These are phyloP conservation scores for Marasmius oreades DNA, from an alignment of 1,284 basidiomycete species.

Conservation along the genomic window DNA sequence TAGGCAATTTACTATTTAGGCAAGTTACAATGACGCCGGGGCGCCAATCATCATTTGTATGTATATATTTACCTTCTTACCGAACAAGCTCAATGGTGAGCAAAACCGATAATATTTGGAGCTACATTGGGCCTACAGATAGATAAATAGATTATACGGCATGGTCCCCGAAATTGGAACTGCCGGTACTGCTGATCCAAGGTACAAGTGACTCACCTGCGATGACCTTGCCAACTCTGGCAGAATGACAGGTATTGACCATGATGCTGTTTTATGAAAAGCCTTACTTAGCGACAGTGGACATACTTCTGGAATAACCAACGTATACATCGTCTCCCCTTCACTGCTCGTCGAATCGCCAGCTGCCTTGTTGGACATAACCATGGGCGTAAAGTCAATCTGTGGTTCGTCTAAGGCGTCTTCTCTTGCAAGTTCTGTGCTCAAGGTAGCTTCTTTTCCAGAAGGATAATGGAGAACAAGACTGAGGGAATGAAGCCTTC, in stretches of 20 bases:
- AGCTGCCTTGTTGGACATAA: conserved; percentile 28
- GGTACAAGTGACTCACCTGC: conserved; percentile 35
- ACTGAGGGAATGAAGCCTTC: conserved; percentile 50
- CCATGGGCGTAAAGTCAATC: conserved; percentile 46
- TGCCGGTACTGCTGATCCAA: too few relatives aligned
- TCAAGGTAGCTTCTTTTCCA: conserved; percentile 45
- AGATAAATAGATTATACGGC: too few relatives aligned
- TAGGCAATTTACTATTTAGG: too few relatives aligned
- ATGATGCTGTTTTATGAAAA: conserved; percentile 38
- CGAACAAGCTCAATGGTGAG: too few relatives aligned
- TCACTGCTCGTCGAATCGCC: conserved; percentile 16
- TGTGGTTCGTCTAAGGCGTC: conserved; percentile 52
- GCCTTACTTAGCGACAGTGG: background rate
- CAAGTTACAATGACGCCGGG: too few relatives aligned
- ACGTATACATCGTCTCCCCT: conserved; percentile 48
- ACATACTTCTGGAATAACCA: conserved; percentile 46
- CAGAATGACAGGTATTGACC: conserved; percentile 54
- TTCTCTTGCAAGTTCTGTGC: conserved; percentile 43
- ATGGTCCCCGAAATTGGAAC: too few relatives aligned
- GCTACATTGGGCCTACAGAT: too few relatives aligned
- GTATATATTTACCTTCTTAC: too few relatives aligned
- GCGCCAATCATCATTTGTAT: too few relatives aligned
- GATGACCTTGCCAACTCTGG: conserved; percentile 60
- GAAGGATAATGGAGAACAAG: conserved; percentile 53
- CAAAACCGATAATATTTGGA: too few relatives aligned